phyloP scores from a whole-genome alignment of 495 filamentous ascomycete species.

The Bryoglossum gracile region DNA sequence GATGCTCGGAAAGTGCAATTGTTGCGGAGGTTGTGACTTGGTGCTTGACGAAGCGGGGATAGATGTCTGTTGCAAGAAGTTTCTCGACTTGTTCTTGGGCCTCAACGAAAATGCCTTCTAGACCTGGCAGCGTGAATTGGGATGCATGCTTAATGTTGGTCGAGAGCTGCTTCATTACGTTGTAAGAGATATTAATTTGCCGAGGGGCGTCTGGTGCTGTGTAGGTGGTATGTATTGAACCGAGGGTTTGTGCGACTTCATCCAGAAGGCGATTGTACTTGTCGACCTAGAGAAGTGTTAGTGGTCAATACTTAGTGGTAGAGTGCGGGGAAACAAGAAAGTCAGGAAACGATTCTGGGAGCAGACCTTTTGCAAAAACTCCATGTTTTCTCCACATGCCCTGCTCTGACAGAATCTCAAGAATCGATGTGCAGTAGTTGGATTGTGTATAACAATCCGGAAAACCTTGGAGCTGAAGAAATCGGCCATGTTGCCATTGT shows the following conservation, averaged over 20 bases:
- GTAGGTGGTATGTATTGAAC: conserved; percentile 32
- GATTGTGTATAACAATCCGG: conserved; percentile 37
- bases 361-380: conserved; percentile 36
- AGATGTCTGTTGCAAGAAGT: conserved; percentile 7
- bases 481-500: conserved; percentile 20
- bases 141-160: conserved; percentile 31
- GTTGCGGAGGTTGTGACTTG: conserved; percentile 36
- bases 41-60: conserved; percentile 26
- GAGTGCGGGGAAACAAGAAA: background rate
- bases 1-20: conserved; percentile 31
- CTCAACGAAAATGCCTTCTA: conserved; percentile 33
- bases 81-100: conserved; percentile 27
- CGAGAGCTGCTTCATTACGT: conserved; percentile 25
- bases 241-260: conserved; percentile 31
- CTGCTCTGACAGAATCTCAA: conserved; percentile 33
- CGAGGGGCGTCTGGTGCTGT: conserved; percentile 30
- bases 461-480: conserved; percentile 38
- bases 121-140: conserved; percentile 26
- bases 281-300: too few species aligned
- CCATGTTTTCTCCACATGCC: conserved; percentile 40
- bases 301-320: too few species aligned
- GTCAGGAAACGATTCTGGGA: background rate
- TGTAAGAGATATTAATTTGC: conserved; percentile 32
- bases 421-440: conserved; percentile 36
- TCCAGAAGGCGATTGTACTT: conserved; percentile 32